Evolutionary conservation across 2,329 filamentous ascomycete genomes (phyloP), one percentile per base, ranked within the genome.

Genomic region (Botrytis galanthina): DNA sequence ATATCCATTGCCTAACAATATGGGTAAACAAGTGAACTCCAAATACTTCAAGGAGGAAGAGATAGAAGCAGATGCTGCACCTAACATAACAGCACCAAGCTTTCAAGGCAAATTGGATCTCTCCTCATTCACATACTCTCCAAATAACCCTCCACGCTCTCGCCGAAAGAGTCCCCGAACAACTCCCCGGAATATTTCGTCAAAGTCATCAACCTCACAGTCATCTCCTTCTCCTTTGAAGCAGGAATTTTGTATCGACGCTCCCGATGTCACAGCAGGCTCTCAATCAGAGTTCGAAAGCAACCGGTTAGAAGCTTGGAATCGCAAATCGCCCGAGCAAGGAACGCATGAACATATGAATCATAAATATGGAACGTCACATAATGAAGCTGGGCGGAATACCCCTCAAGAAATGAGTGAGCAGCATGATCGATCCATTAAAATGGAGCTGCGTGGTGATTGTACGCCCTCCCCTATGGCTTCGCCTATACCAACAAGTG

Each of bases 31-130:
- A 35, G 48, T n/a, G n/a, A n/a, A 67, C 20, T 46, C 69, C 26
- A 63, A 35, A 29, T 46, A 66, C 20, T 71, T 71, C n/a, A 48
- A 51, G n/a, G n/a, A 42, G 35, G 51, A 61, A 37, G 44, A 60
- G n/a, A 14, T 6, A 9, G 62, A 68, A 10, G 42, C 20, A 60
- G 29, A 59, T 60, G 9, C 29, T 29, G 5, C 62, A 59, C 32
- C 39, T 29, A 72, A 42, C 37, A 12, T 29, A 61, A 42, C 70
- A 35, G 32, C 74, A 59, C 66, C 78, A 61, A 79, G 74, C 66
- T 80, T 80, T 75, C 74, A 71, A 42, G 76, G 78, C n/a, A 73
- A 75, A 63, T 59, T 80, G 22, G 76, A 80, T 42, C 74, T 80
- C 9, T 73, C 77, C 29, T 63, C 72, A 46, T 80, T 73, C 61